Percentiles rank a stretch among this genome's conserved stretches.
phyloP scores from a whole-genome alignment of 257 asterid genomes.

The Primulina huaijiensis region DNA sequence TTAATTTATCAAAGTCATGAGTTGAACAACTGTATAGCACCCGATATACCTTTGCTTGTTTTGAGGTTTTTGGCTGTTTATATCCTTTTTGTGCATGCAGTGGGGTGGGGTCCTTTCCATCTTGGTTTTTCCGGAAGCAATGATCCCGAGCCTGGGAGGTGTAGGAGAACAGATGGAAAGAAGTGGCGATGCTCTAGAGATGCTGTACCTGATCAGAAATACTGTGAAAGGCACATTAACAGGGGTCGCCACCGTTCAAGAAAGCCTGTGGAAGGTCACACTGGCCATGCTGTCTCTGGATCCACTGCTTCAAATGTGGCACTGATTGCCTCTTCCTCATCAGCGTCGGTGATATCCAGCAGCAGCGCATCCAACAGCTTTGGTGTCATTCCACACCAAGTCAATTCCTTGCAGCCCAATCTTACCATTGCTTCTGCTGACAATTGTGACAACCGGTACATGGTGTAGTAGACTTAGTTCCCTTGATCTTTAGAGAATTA shows the following conservation, averaged over 20 bases:
- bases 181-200: slow-evolving; percentile 99
- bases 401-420: slow-evolving; percentile 38
- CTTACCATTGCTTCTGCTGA: slow-evolving; percentile 35
- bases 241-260: slow-evolving; percentile 99
- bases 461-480: neutral
- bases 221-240: slow-evolving; percentile 96
- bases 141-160: slow-evolving; percentile 97
- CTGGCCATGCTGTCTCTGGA: slow-evolving; percentile 76
- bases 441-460: slow-evolving; percentile 46
- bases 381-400: slow-evolving; percentile 48
- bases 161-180: slow-evolving; percentile 98
- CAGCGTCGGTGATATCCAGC: slow-evolving; percentile 51
- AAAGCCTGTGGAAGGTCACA: slow-evolving; percentile 99
- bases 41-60: neutral
- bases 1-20: neutral
- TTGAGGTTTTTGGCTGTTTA: neutral
- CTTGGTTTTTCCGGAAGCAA: slow-evolving; percentile 73
- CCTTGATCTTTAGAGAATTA: neutral
- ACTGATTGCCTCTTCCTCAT: slow-evolving; percentile 47
- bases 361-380: slow-evolving; percentile 43
- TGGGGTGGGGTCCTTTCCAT: slow-evolving; percentile 91
- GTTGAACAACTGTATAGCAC: neutral
- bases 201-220: slow-evolving; percentile 93
- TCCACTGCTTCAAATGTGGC: slow-evolving; percentile 58
- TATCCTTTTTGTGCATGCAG: slow-evolving; percentile 32